These are phyloP conservation scores for Botrytis elliptica DNA, from an alignment of 2,329 filamentous ascomycete species.

Conservation along the genomic window DNA sequence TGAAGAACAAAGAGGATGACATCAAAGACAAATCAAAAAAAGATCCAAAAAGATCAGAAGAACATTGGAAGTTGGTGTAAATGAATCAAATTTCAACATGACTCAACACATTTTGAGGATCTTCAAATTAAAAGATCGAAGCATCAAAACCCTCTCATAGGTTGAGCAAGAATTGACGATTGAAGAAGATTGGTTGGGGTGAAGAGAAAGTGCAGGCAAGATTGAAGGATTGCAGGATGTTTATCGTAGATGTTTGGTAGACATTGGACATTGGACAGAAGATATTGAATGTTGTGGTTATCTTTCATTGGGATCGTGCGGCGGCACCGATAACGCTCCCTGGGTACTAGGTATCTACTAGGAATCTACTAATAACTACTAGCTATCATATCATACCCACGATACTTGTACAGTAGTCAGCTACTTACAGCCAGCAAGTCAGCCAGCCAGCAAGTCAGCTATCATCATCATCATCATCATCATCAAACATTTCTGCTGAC, in stretches of 20 bases:
- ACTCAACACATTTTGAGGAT: not conserved
- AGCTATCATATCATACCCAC: not conserved
- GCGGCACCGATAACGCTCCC: not conserved
- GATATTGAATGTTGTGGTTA: conserved; percentile 4
- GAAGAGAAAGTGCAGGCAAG: not conserved
- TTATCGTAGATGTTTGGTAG: not conserved
- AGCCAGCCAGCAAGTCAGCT: not conserved
- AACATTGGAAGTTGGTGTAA: not conserved
- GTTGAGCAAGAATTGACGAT: not conserved
- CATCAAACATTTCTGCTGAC: not conserved
- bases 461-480: not conserved
- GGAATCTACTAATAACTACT: no score
- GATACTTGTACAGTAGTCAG: conserved; percentile 3
- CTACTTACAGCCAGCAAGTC: not conserved
- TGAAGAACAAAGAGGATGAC: conserved; percentile 6
- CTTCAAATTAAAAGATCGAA: not conserved
- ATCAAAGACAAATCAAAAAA: not conserved
- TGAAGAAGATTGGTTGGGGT: not conserved
- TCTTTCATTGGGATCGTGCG: not conserved
- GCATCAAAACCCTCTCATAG: not conserved
- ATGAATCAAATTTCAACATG: not conserved
- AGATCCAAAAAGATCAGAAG: not conserved
- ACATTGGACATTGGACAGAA: not conserved
- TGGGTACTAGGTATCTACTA: not conserved
- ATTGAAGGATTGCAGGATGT: not conserved